Evolutionary conservation across 2,329 filamentous ascomycete genomes (phyloP).

Genomic region (Penicillium sp.): DNA sequence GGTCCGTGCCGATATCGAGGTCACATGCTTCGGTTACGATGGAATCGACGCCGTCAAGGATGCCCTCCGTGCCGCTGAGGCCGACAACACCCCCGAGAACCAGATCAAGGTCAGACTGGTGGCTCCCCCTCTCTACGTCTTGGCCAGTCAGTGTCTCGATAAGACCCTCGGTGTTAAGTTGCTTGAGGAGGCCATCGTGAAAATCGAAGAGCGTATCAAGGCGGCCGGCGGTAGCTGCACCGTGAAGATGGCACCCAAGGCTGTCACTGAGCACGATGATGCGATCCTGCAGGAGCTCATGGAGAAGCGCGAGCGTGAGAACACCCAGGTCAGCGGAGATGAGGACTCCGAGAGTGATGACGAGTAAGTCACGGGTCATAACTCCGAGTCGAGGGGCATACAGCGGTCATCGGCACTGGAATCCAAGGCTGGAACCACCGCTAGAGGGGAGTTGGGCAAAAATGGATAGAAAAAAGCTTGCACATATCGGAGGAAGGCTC

Average conservation of each 20-base stretch:
- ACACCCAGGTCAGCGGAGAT: constrained; percentile 93
- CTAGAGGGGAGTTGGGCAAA: constrained; percentile 13
- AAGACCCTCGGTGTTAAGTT: constrained; percentile 76
- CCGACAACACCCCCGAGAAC: constrained; percentile 79
- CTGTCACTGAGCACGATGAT: constrained; percentile 96
- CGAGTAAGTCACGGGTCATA: constrained; percentile 27
- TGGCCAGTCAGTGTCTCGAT: constrained; percentile 91
- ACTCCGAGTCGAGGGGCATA: constrained; percentile 11
- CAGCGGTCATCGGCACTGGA: constrained; percentile 14
- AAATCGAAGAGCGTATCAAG: constrained; percentile 73
- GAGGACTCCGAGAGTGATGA: constrained; percentile 95
- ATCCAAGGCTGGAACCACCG: constrained; percentile 11
- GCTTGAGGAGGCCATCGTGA: constrained; percentile 79
- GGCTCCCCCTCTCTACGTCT: constrained; percentile 91
- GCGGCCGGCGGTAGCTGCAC: constrained; percentile 67
- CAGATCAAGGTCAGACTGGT: constrained; percentile 98
- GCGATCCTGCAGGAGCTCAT: constrained; percentile 93
- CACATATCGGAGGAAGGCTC: constrained; percentile 10
- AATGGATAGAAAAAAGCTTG: constrained; percentile 18
- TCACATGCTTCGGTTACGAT: constrained; percentile 90
- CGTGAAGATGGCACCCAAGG: constrained; percentile 98
- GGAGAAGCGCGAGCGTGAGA: constrained; percentile 98
- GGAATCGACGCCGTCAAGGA: constrained; percentile 97
- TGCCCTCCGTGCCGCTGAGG: constrained; percentile 82
- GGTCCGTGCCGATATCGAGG: constrained; percentile 93